These are phyloP conservation scores for Lolium rigidum DNA, from an alignment of 176 grass and related monocot genomes.

Conservation along the genomic window DNA sequence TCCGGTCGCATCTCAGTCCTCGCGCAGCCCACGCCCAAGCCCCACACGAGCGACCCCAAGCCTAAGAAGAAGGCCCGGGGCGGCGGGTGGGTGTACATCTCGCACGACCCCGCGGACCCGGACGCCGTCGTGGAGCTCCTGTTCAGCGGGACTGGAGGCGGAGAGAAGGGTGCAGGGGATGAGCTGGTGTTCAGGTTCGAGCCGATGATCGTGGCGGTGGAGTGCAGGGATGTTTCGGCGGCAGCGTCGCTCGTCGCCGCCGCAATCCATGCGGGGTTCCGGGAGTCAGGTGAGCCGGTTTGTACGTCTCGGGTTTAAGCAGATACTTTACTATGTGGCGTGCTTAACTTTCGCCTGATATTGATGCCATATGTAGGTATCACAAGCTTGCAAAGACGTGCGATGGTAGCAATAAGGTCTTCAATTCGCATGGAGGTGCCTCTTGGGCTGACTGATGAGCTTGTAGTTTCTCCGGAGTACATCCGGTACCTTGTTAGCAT, in stretches of 20 bases:
- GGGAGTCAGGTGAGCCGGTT: conserved; percentile 74
- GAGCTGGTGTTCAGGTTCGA: conserved; percentile 94
- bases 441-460: conserved; percentile 57
- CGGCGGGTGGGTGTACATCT: conserved; percentile 83
- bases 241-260: conserved; percentile 66
- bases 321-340: background rate
- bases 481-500: conserved; percentile 73
- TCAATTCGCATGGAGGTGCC: conserved; percentile 97
- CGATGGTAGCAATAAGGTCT: conserved; percentile 88
- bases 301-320: background rate
- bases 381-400: conserved; percentile 78
- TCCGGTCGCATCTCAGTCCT: conserved; percentile 93
- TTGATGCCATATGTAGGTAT: conserved; percentile 62
- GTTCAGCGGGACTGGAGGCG: conserved; percentile 41
- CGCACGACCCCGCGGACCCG: conserved; percentile 74
- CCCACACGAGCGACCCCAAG: conserved; percentile 20
- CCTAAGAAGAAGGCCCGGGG: conserved; percentile 86
- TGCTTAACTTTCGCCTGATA: background rate
- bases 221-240: conserved; percentile 67
- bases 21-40: conserved; percentile 51
- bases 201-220: conserved; percentile 86
- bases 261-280: conserved; percentile 73
- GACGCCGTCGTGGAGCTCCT: conserved; percentile 63
- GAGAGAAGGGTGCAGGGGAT: conserved; percentile 47
- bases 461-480: conserved; percentile 69